A percentile compares a stretch with the other conserved stretches of the same genome.
These are phyloP conservation scores for Cercophora sp. DNA, from an alignment of 495 filamentous ascomycete species.

Conservation along the genomic window DNA sequence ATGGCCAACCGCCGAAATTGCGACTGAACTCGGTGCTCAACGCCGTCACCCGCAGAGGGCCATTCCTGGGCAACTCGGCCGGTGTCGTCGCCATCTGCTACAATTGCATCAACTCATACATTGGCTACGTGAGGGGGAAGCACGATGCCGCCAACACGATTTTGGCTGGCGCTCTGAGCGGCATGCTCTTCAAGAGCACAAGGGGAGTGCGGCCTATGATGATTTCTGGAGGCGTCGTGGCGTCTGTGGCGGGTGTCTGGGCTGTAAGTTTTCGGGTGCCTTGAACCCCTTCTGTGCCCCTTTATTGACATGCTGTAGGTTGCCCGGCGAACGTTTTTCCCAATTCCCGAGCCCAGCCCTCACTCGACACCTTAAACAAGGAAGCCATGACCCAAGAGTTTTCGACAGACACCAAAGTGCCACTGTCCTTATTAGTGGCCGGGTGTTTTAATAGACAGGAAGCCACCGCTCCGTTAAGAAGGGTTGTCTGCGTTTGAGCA, in stretches of 20 bases:
- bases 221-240: conserved; percentile 86
- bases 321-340: conserved; percentile 28
- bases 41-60: conserved; percentile 83
- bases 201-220: conserved; percentile 84
- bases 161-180: conserved; percentile 75
- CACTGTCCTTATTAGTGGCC: conserved; percentile 3
- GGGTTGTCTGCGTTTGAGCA: conserved; percentile 15
- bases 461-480: conserved; percentile 11
- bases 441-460: conserved; percentile 23
- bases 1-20: conserved; percentile 77
- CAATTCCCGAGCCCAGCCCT: conserved; percentile 14
- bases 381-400: no score
- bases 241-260: conserved; percentile 78
- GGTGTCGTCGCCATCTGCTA: conserved; percentile 94
- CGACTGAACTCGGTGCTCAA: conserved; percentile 91
- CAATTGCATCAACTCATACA: conserved; percentile 87
- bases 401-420: no score
- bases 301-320: conserved; percentile 20
- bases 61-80: conserved; percentile 94
- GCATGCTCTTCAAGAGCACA: conserved; percentile 94
- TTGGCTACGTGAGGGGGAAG: conserved; percentile 81
- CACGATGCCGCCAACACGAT: conserved; percentile 90
- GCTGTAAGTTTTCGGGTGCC: no score
- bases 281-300: no score
- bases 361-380: background rate